Evolutionary conservation across 208 protist genomes (phyloP).

Genomic region (Acanthamoeba castellanii): DNA sequence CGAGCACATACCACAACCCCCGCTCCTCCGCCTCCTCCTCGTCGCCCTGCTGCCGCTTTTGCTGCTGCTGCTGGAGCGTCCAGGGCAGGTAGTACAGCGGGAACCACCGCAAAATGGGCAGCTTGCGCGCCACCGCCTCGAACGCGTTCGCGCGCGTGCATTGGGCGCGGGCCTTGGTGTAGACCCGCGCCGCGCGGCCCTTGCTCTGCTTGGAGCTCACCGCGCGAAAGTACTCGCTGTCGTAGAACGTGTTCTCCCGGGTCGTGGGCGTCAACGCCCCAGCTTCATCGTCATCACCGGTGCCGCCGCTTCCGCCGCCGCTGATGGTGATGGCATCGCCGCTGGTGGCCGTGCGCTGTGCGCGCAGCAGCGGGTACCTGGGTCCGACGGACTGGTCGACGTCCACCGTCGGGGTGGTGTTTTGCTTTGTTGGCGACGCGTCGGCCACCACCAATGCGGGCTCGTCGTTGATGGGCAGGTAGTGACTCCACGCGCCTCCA

Average conservation of each 20-base stretch:
- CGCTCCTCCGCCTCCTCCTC: neutral
- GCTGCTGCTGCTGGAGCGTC: neutral
- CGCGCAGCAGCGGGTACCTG: too few relatives aligned
- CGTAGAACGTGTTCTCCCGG: neutral
- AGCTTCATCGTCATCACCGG: neutral
- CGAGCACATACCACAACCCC: neutral
- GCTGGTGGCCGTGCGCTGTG: neutral
- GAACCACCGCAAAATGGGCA: slow-evolving; percentile 32
- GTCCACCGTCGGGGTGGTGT: neutral
- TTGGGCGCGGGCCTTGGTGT: neutral
- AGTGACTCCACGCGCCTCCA: too few relatives aligned
- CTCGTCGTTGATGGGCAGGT: neutral
- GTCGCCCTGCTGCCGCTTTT: neutral
- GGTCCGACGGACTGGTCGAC: neutral
- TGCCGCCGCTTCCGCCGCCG: neutral
- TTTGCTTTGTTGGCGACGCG: neutral
- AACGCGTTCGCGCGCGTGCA: neutral
- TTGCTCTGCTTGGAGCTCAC: neutral
- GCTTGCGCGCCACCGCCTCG: neutral
- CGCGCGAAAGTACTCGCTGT: slow-evolving; percentile 10
- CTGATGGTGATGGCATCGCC: neutral
- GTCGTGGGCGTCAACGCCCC: neutral
- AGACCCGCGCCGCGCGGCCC: neutral
- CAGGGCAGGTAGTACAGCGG: neutral
- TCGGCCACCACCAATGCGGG: neutral